Base-by-base conservation (phyloP, 225 moss, liverwort and hornwort species). In the Straminergon stramineum region DNA sequence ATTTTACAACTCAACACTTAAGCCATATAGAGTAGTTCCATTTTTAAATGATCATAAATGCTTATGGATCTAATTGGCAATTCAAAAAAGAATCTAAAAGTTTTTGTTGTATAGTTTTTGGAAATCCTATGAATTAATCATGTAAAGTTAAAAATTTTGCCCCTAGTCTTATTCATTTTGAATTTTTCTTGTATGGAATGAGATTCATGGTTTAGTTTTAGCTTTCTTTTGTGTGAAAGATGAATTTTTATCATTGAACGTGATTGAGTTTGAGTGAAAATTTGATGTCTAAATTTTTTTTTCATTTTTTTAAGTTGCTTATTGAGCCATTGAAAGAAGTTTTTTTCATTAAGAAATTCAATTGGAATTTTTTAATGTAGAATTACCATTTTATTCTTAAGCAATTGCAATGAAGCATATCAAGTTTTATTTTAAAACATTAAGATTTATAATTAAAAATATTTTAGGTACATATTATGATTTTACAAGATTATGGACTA, bases 1-100 rank as follows among this genome's bases (percentile, higher is more conserved):
- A 7, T 5, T 3, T 23, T 39, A 68, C 6, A n/a, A 21, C 21
- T 0, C 0, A 1, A 7, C 6, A 69, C 68, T 21, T 68, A n/a
- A n/a, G 7, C 23, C 1, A n/a, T 22, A 39, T 39, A 24, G 5
- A 70, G 1, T 69, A 69, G 7, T 39, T 13, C 1, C 23, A 23
- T 39, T 69, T 68, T 39, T n/a, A 23, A 69, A 69, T 24, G 23
- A 70, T 39, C 5, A 2, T 24, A 70, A 39, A 70, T 70, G 24
- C 14, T 70, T 39, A 23, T 39, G 13, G 8, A 23, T 70, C 39
- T 39, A 69, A 11, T 37, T n/a, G 37, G 5, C 4, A 37, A 12
- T 68, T 21, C 3, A 35, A 67, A 66, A 32, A 66, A 66, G 32
- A 20, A 67, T 19, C 2, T 5, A 34, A 68, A 68, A 34, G 5